Evolutionary conservation across 495 filamentous ascomycete species (phyloP).

Genomic region (Staphylotrichum tortipilum): DNA sequence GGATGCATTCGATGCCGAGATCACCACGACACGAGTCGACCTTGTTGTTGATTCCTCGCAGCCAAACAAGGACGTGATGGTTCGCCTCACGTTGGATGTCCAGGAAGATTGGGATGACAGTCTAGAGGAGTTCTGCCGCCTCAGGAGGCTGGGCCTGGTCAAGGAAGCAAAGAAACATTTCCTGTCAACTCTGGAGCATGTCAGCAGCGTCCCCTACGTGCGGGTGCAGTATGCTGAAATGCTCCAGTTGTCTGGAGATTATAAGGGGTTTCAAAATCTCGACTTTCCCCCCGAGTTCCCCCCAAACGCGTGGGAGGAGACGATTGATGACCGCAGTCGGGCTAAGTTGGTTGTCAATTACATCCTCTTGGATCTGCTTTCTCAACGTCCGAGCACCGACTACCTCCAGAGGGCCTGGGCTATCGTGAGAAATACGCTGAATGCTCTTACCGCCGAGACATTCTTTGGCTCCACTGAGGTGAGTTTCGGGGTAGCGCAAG

Average conservation of each 20-base stretch:
- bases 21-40: slow-evolving; percentile 10
- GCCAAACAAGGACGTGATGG: slow-evolving; percentile 9
- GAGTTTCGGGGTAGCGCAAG: no score
- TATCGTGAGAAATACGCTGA: no score
- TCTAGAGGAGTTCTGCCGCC: slow-evolving; percentile 16
- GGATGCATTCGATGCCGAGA: no score
- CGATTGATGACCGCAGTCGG: no score
- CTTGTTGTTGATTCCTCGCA: slow-evolving; percentile 13
- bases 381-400: no score
- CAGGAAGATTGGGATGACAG: slow-evolving; percentile 14
- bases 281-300: no score
- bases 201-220: slow-evolving; percentile 8
- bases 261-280: slow-evolving; percentile 1
- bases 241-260: slow-evolving; percentile 14
- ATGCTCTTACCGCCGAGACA: no score
- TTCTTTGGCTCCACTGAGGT: no score
- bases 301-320: no score
- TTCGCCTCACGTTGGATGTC: slow-evolving; percentile 10
- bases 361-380: no score
- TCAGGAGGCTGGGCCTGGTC: slow-evolving; percentile 17
- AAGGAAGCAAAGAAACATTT: slow-evolving; percentile 16
- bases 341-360: no score
- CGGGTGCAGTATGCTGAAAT: slow-evolving; percentile 16
- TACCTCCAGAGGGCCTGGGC: no score
- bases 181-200: slow-evolving; percentile 1